Base-by-base conservation (phyloP, 2,329 filamentous ascomycete species). In the Coniochaeta pulveracea region DNA sequence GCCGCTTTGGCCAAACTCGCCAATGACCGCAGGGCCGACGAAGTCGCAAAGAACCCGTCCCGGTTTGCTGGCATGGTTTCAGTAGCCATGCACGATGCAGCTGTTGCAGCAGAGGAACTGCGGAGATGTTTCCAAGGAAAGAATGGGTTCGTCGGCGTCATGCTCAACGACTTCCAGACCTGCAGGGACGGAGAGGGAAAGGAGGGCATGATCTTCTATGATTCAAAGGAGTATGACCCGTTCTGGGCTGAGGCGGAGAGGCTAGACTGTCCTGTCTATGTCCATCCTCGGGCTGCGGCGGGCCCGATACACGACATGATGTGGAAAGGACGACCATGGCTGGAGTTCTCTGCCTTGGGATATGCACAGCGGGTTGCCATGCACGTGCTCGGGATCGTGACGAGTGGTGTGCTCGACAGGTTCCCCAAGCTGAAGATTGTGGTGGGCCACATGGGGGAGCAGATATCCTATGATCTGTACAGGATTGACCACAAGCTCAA, bases 201-300 rank as follows among this genome's bases (percentile, higher is more conserved):
- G 0, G 68, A 76, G 37, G 73, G 72, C 23, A 69, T 74, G 58
- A 56, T 79, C 47, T 80, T 78, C 55, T 80, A 79, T 53, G 76
- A 80, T 45, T 56, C 63, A 7, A 60, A 66, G 0, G 63, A 69
- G 38, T 81, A 67, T 61, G 71, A 76, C 41, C 49, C 64, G 15
- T 79, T 80, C 60, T 80, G 75, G 75, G 46, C 59, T 10, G 66
- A 64, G 0, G 61, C 66, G 7, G 61, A 60, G 2, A 68, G 76
- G 26, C 64, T 80, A 1, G 69, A 78, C 36, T 73, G 78, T 0
- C 74, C 75, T 0, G 61, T 80, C 31, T 80, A 80, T 44, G 58
- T 80, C 1, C 76, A 80, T 48, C 76, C 74, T 0, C 58, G 67
- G 30, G 65, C 67, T 41, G 70, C 75, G 2, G 69, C 67, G 0